Evolutionary conservation across 2,329 filamentous ascomycete genomes (phyloP).

Genomic region (Rhytidhysteron rufulum): DNA sequence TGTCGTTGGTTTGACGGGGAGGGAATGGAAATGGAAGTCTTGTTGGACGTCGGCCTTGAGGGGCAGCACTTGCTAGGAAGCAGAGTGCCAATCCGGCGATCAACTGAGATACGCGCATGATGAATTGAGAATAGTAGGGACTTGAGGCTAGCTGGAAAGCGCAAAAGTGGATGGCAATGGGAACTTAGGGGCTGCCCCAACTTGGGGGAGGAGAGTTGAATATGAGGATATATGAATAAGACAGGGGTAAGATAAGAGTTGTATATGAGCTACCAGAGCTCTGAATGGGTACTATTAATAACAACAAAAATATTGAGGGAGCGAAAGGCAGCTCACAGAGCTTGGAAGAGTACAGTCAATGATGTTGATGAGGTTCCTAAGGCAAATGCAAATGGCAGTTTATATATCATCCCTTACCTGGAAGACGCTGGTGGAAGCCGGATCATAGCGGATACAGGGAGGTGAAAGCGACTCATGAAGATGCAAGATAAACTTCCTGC

Average conservation of each 20-base stretch:
- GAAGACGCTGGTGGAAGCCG: neutral
- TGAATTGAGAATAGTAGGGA: no score
- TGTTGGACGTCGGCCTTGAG: constrained; percentile 8
- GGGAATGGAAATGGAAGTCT: constrained; percentile 8
- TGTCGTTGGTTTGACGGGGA: constrained; percentile 14
- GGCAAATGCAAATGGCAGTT: no score
- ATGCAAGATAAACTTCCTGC: neutral
- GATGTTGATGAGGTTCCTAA: neutral
- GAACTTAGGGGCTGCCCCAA: no score
- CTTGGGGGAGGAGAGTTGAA: no score
- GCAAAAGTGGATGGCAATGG: no score
- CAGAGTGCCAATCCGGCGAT: constrained; percentile 18
- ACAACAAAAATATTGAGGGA: neutral
- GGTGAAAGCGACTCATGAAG: constrained; percentile 4
- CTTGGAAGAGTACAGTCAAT: neutral
- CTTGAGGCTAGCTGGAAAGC: no score
- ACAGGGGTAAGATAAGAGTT: neutral
- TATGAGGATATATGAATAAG: neutral
- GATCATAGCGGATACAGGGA: neutral
- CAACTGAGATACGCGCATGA: constrained; percentile 21
- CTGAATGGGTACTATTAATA: neutral
- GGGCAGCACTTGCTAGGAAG: constrained; percentile 17
- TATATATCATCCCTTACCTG: neutral
- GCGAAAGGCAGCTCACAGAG: neutral
- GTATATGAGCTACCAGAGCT: neutral